These are phyloP conservation scores for Colletotrichum limetticola DNA, from an alignment of 2,329 filamentous ascomycete genomes.

Conservation along the genomic window DNA sequence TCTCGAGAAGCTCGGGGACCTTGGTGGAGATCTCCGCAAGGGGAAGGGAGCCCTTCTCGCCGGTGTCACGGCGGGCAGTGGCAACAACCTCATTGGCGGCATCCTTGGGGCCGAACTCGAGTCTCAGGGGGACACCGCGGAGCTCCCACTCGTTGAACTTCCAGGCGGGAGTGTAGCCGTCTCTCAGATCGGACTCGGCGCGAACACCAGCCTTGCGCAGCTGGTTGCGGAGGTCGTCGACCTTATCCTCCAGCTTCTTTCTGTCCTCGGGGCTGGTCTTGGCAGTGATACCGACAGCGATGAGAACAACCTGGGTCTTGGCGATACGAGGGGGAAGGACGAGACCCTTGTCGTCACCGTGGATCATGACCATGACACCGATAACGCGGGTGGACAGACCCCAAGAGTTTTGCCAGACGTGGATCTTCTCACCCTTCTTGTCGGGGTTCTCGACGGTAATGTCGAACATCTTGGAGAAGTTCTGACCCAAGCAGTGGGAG, in stretches of 20 bases:
- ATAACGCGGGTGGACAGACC: conserved; percentile 97
- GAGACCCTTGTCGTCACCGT: conserved; percentile 94
- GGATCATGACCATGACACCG: conserved; percentile 98
- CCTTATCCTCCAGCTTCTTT: conserved; percentile 78
- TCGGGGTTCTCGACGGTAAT: conserved; percentile 95
- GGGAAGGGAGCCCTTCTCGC: conserved; percentile 83
- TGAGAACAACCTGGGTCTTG: conserved; percentile 85
- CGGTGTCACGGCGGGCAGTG: conserved; percentile 87
- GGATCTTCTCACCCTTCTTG: conserved; percentile 80
- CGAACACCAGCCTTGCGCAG: conserved; percentile 81
- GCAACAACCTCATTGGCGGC: conserved; percentile 86
- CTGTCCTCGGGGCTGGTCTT: conserved; percentile 86
- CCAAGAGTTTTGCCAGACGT: conserved; percentile 99
- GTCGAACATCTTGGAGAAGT: conserved; percentile 99
- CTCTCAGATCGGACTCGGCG: conserved; percentile 83
- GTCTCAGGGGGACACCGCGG: conserved; percentile 90
- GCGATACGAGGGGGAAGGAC: conserved; percentile 92
- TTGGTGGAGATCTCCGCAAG: conserved; percentile 78
- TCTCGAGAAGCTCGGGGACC: conserved; percentile 85
- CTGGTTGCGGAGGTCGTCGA: conserved; percentile 75
- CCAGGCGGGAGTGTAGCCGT: conserved; percentile 93
- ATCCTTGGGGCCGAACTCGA: conserved; percentile 97
- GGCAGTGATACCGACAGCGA: conserved; percentile 93
- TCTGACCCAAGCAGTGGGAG: conserved; percentile 94
- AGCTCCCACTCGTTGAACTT: conserved; percentile 99